Evolutionary conservation across 2,329 filamentous ascomycete genomes (phyloP), one percentile per base, ranked within the genome.

Genomic region (Aspergillus terreus): DNA sequence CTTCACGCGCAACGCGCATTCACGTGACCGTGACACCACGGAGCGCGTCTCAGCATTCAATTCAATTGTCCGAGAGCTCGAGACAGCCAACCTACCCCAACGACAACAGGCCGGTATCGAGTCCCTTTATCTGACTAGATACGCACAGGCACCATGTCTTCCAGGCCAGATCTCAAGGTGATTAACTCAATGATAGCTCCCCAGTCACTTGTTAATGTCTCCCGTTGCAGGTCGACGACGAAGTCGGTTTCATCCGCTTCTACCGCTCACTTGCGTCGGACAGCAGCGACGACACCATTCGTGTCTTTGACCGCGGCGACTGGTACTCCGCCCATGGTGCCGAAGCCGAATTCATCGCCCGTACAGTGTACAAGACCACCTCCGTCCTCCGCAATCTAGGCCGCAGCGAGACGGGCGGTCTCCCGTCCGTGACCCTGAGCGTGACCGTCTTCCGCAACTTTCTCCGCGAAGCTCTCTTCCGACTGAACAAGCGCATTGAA

Each of bases 391-490:
- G 92, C 61, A 91, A 94, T 62, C 82, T 99, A 19, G 94, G 94
- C 55, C 85, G 86, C 63, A 88, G 83, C 71, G 88, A 91, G 67
- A 84, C 88, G 54, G 89, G 87, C n/a, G 90, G 88, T 11, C 81
- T 99, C 2, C 84, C 91, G 5, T 99, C 94, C 2, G 94, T 99
- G 38, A 96, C 94, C 1, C 90, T 99, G 84, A 94, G 92, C 46
- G 79, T 91, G 52, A 97, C 92, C 2, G 94, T 96, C 4, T 99
- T 94, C 72, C 87, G 92, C 48, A 95, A 95, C 63, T 96, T 99
- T 68, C 83, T 99, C 6, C 85, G 94, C 65, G 94, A 99, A 72
- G 90, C 92, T 2, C 84, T 99, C 1, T 95, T 97, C 71, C 87
- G 90, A 66, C 78, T 96, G 1, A 88, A 92, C 60, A 96, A 94